Base-by-base conservation (phyloP, 2,329 filamentous ascomycete genomes). In the Scopulariopsis brevicaulis region DNA sequence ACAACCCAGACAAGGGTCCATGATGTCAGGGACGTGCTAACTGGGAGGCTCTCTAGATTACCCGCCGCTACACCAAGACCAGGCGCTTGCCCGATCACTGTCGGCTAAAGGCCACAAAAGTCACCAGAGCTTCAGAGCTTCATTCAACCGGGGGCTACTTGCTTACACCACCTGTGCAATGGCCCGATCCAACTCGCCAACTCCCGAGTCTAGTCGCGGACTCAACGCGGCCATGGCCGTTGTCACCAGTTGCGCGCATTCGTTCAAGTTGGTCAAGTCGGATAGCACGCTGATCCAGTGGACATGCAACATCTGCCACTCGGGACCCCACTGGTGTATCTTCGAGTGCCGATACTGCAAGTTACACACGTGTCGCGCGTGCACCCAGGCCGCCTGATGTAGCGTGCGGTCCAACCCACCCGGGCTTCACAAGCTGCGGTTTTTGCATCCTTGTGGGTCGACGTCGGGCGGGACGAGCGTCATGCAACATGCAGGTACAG, bases 271-370 rank as follows among this genome's bases (percentile, higher is more conserved):
- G 69, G 79, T 87, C 71, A 87, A 87, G 70, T 84, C 82, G 34
- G 82, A 86, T 65, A 85, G 74, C 66, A 84, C 78, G 12, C 68
- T 87, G 57, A 77, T 88, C 58, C 79, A 84, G 67, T 88, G 84
- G 83, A 75, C 76, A 55, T 88, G 85, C 73, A 77, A 80, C 60
- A 71, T 84, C 65, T 87, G 84, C 67, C 78, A 82, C 60, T 80
- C 79, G 2, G 84, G 83, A 1, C 83, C 83, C 56, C 80, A 84
- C 69, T 86, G 83, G 81, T 80, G 79, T 70, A 87, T 88, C 65
- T 87, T 80, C 62, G 82, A 87, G 69, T 88, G 85, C 72, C 75
- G 77, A 61, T 85, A 85, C 68, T 88, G 85, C 78, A 83, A 84
- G 68, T 71, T 85, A 55, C 83, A 86, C 70, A 77, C 80, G 34